A percentile compares a stretch with the other conserved stretches of the same genome.
These are phyloP conservation scores for Aspergillus tubingensis DNA, from an alignment of 2,329 filamentous ascomycete genomes.

Conservation along the genomic window DNA sequence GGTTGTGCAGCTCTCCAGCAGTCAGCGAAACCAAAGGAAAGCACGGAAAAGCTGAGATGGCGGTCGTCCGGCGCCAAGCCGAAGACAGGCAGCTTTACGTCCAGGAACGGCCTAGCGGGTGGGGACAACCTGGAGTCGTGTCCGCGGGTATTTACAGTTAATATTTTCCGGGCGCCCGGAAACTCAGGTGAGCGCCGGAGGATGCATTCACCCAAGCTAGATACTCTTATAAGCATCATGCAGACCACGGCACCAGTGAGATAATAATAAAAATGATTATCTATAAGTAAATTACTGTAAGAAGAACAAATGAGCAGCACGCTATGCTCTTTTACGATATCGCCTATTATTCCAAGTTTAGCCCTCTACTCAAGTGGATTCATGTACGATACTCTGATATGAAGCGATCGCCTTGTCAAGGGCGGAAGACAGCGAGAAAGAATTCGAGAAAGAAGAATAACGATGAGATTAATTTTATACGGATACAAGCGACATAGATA, in stretches of 20 bases:
- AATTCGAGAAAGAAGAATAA: neutral
- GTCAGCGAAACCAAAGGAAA: conserved; percentile 27
- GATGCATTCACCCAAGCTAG: conserved; percentile 8
- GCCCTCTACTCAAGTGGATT: neutral
- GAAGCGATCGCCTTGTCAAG: neutral
- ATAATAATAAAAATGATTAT: no score
- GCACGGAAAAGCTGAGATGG: conserved; percentile 29
- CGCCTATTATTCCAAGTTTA: neutral
- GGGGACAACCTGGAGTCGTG: conserved; percentile 29
- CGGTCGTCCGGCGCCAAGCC: conserved; percentile 29
- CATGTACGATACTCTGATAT: neutral
- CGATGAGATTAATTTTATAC: neutral
- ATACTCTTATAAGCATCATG: neutral
- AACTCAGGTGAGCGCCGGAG: conserved; percentile 12
- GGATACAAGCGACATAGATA: neutral
- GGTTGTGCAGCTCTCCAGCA: conserved; percentile 37
- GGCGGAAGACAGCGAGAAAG: neutral
- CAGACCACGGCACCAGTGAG: conserved; percentile 5
- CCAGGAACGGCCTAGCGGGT: conserved; percentile 33
- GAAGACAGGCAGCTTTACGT: conserved; percentile 25
- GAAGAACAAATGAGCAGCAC: no score
- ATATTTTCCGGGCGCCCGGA: conserved; percentile 29
- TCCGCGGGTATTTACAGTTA: conserved; percentile 30
- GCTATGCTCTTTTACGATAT: neutral
- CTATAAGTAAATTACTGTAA: no score